phyloP scores from a whole-genome alignment of 768 basidiomycete genomes.

The Psilocybe tampanensis region DNA sequence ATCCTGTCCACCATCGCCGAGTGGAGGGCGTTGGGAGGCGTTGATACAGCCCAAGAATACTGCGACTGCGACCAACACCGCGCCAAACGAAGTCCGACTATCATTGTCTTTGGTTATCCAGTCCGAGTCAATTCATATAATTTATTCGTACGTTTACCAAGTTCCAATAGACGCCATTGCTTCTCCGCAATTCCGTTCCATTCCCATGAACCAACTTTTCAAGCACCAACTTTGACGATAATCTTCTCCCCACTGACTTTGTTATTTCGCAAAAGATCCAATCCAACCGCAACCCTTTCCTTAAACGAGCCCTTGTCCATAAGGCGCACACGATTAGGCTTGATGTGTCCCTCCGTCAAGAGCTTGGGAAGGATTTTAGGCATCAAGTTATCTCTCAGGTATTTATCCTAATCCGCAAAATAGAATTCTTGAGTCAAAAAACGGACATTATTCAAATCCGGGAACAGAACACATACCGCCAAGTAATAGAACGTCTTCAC shows the following conservation, averaged over 20 bases:
- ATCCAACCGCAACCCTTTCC: constrained; percentile 40
- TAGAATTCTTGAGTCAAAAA: not conserved
- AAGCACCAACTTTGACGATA: constrained; percentile 30
- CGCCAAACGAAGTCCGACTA: too few relatives aligned
- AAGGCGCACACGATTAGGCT: constrained; percentile 42
- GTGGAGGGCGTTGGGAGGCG: too few relatives aligned
- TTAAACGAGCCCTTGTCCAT: constrained; percentile 44
- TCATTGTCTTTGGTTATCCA: too few relatives aligned
- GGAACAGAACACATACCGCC: constrained; percentile 36
- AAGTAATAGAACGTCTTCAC: constrained; percentile 46
- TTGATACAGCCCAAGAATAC: too few relatives aligned
- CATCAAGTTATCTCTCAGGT: constrained; percentile 45
- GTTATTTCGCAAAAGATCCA: constrained; percentile 48
- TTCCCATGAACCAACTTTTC: too few relatives aligned
- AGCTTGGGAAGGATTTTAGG: constrained; percentile 46
- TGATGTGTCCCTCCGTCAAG: constrained; percentile 37
- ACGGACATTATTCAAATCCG: not conserved
- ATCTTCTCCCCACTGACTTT: constrained; percentile 54
- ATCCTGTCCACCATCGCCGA: too few relatives aligned
- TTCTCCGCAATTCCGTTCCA: too few relatives aligned
- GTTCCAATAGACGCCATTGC: too few relatives aligned
- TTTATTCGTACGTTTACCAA: too few relatives aligned
- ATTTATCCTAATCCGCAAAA: constrained; percentile 34
- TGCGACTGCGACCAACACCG: too few relatives aligned
- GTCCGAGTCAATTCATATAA: too few relatives aligned